phyloP scores from a whole-genome alignment of 140 eudicot species.

The Anethum foeniculum region DNA sequence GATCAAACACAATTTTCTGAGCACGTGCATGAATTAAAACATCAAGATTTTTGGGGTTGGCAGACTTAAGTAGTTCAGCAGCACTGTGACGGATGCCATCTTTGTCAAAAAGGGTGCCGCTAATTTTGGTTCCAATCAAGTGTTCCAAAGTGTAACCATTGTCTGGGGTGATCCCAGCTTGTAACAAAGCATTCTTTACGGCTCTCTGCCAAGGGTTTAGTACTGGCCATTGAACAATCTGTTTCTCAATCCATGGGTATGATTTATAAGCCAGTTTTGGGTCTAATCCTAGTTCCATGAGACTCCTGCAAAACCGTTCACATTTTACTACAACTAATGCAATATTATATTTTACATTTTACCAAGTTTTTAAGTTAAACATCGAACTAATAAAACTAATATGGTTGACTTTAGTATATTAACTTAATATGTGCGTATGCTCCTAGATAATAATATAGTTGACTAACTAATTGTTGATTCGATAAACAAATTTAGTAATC shows the following conservation, averaged over 20 bases:
- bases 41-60: not conserved
- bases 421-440: too few relatives aligned
- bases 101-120: not conserved
- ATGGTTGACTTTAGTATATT: not conserved
- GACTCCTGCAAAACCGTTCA: not conserved
- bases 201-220: not conserved
- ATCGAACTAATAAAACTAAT: not conserved
- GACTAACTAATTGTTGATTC: not conserved
- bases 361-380: not conserved
- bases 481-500: too few relatives aligned
- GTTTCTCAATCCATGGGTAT: not conserved
- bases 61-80: not conserved
- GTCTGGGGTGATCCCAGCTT: not conserved
- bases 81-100: constrained; percentile 2
- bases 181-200: not conserved
- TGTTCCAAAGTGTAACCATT: not conserved
- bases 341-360: not conserved
- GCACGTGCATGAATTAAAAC: not conserved
- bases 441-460: not conserved
- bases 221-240: not conserved
- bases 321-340: not conserved
- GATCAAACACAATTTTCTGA: not conserved
- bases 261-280: not conserved
- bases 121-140: not conserved
- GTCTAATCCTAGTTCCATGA: not conserved